Percentiles rank a stretch among this genome's conserved stretches.
These are phyloP conservation scores for Syncephalis plumigaleata DNA, from an alignment of 371 early-diverging fungal species.

Conservation along the genomic window DNA sequence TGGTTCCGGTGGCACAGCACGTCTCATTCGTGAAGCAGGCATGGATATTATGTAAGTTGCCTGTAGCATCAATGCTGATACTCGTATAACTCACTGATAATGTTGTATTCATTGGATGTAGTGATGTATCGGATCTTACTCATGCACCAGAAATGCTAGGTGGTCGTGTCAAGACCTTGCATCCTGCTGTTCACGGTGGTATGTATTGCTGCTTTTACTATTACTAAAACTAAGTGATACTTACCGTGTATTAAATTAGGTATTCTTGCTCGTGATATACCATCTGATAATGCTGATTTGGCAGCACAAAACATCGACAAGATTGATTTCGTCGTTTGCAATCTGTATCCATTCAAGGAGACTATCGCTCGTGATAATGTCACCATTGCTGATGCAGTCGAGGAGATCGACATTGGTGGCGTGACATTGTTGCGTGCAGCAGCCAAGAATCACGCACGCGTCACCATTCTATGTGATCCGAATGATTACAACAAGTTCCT, in stretches of 20 bases:
- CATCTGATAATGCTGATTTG: constrained; percentile 76
- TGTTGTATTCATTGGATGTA: constrained; percentile 10
- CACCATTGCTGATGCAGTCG: constrained; percentile 86
- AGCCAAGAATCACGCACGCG: constrained; percentile 95
- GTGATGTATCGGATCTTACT: constrained; percentile 93
- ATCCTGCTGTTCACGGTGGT: constrained; percentile 97
- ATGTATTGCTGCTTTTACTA: constrained; percentile 4
- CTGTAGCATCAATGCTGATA: constrained; percentile 1
- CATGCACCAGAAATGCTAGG: constrained; percentile 97
- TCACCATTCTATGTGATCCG: constrained; percentile 83
- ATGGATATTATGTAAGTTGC: constrained; percentile 62
- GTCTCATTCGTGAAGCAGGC: constrained; percentile 71
- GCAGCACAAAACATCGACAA: constrained; percentile 70
- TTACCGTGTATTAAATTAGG: constrained; percentile 14
- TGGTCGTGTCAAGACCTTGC: constrained; percentile 96
- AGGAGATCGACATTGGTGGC: constrained; percentile 97
- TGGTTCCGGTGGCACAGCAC: constrained; percentile 93
- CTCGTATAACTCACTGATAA: background rate
- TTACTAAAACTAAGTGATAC: background rate
- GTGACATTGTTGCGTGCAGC: constrained; percentile 94
- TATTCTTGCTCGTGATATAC: constrained; percentile 83
- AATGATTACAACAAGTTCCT: constrained; percentile 69
- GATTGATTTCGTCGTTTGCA: constrained; percentile 92
- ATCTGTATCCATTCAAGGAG: constrained; percentile 94
- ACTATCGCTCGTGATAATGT: constrained; percentile 77